phyloP scores from a whole-genome alignment of 1,139 yeast genomes.

The Meyerozyma elateridarum region DNA sequence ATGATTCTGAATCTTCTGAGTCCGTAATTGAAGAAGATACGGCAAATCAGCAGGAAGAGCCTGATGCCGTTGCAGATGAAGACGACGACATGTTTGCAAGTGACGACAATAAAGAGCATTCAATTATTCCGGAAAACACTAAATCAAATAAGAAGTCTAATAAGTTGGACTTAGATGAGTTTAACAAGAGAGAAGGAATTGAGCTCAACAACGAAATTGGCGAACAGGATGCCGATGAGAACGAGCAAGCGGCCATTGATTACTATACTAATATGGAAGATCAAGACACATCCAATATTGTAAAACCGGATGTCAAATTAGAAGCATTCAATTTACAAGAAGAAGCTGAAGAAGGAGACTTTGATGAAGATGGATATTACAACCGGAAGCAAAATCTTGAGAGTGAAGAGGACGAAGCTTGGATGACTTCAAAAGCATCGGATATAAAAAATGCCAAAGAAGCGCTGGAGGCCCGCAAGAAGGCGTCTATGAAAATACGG shows the following conservation, averaged over 20 bases:
- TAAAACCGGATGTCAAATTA: slow-evolving; percentile 10
- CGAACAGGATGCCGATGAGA: slow-evolving; percentile 7
- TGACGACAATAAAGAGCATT: slow-evolving; percentile 9
- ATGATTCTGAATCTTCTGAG: slow-evolving; percentile 30
- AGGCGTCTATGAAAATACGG: no score
- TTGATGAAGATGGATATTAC: slow-evolving; percentile 61
- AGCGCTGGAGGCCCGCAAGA: slow-evolving; percentile 7
- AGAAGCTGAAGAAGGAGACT: slow-evolving; percentile 56
- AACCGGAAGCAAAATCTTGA: slow-evolving; percentile 36
- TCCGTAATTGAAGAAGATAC: slow-evolving; percentile 16
- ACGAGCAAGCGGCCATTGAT: slow-evolving; percentile 4
- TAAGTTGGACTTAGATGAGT: slow-evolving; percentile 32
- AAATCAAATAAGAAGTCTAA: slow-evolving; percentile 7
- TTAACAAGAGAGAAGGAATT: slow-evolving; percentile 17
- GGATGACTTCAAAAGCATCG: slow-evolving; percentile 29
- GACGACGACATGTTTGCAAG: slow-evolving; percentile 14
- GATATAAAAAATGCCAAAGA: slow-evolving; percentile 46
- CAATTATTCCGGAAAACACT: no score
- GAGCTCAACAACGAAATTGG: slow-evolving; percentile 13
- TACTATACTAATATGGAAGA: slow-evolving; percentile 4
- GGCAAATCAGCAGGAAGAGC: slow-evolving; percentile 7
- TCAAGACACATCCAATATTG: not conserved
- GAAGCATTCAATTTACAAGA: slow-evolving; percentile 60
- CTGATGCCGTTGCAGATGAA: slow-evolving; percentile 10
- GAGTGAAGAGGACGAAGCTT: slow-evolving; percentile 29